These are phyloP conservation scores for Daldinia bambusicola DNA, from an alignment of 495 filamentous ascomycete genomes.

Conservation along the genomic window DNA sequence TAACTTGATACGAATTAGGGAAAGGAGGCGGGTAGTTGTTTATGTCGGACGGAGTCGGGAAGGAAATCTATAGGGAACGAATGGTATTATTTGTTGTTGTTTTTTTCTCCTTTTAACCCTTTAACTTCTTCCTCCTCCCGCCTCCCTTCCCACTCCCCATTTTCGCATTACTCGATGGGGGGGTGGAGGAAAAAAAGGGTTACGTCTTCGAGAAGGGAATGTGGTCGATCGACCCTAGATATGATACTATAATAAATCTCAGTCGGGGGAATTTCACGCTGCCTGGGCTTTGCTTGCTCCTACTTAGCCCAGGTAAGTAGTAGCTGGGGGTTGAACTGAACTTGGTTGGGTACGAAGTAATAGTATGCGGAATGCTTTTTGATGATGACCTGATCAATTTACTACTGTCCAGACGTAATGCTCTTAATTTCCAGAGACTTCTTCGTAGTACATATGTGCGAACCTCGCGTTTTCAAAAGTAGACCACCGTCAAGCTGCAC, in stretches of 20 bases:
- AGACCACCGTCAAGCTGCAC: too few relatives aligned
- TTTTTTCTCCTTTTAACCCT: neutral
- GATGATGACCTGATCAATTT: neutral
- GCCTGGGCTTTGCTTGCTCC: neutral
- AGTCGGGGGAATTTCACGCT: neutral
- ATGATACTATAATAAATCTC: neutral
- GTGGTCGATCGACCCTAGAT: neutral
- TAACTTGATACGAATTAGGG: neutral
- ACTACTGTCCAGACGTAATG: neutral
- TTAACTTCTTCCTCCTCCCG: neutral
- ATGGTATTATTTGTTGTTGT: neutral
- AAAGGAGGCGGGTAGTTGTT: neutral
- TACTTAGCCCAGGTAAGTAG: neutral
- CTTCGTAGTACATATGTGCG: too few relatives aligned
- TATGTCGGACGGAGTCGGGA: neutral
- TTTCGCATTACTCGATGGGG: neutral
- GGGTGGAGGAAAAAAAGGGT: neutral
- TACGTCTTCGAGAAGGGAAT: neutral
- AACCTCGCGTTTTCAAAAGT: too few relatives aligned
- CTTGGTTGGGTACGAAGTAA: neutral
- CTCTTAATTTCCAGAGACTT: too few relatives aligned
- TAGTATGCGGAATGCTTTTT: neutral
- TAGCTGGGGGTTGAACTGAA: neutral
- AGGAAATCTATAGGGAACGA: conserved; percentile 1
- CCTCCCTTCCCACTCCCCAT: neutral